Evolutionary conservation across 306 rosid genomes (phyloP), one percentile per base, ranked within the genome.

Genomic region (Dalbergia cochinchinensis): DNA sequence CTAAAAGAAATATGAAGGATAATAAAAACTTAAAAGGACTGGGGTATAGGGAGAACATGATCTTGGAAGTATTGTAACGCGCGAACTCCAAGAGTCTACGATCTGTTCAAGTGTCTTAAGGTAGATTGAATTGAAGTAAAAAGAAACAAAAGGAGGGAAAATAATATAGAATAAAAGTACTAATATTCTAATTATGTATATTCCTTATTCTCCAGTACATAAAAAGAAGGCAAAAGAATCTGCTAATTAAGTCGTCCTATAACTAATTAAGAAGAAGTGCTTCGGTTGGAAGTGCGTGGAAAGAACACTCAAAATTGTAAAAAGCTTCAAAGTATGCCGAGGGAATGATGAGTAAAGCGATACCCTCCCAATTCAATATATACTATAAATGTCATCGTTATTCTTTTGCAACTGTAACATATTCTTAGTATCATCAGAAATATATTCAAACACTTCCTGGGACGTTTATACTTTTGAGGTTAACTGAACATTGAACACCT

Each of bases 391-490:
- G 8, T 70, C 70, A 11, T 61, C 50, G 41, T 37, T 37, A 5
- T 37, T 34, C 55, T 16, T 64, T 73, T 64, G 33, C 4, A 4
- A 51, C 57, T 55, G 33, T 13, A 57, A 42, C 15, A 42, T 39
- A 16, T 19, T 5, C 11, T 68, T 26, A 1, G 1, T 26, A 47
- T 20, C 10, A 16, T 5, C 18, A 37, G 44, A 62, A 37, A 34
- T 47, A 64, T 57, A 58, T 69, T 26, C 31, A 78, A 78, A 82
- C 62, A 55, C 65, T 50, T 73, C 41, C 66, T 15, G 69, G 74
- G 83, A 74, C 78, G 81, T 75, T 69, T 61, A 80, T 66, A 66
- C 61, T 82, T 88, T 71, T 58, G 74, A 66, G 62, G 70, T 62
- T 62, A 63, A 55, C 55, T 60, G 64, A 78, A 66, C 78, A 83